These are phyloP conservation scores for Ogataea parapolymorpha DNA, from an alignment of 805 yeast genomes.

Conservation along the genomic window DNA sequence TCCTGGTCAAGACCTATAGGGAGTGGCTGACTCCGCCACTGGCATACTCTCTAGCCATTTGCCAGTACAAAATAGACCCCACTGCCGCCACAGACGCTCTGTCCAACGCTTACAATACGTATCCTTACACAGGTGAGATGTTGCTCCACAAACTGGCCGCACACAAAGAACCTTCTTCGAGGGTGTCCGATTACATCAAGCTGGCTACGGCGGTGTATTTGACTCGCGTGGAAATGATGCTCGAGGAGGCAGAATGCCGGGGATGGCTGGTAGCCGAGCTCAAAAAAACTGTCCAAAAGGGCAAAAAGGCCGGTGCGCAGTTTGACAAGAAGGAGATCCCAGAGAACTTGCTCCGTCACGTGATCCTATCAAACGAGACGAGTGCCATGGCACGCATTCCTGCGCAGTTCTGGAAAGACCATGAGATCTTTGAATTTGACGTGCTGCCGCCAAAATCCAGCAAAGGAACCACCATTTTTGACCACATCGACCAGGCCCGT, in stretches of 20 bases:
- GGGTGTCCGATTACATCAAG: conserved; percentile 32
- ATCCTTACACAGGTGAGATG: conserved; percentile 55
- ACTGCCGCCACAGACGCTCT: conserved; percentile 48
- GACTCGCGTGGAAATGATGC: conserved; percentile 50
- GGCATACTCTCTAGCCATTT: conserved; percentile 61
- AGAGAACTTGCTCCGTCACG: conserved; percentile 60
- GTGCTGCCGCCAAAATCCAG: conserved; percentile 56
- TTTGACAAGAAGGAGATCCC: conserved; percentile 43
- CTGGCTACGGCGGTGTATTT: conserved; percentile 56
- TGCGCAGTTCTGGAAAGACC: conserved; percentile 51
- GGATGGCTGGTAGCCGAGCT: conserved; percentile 35
- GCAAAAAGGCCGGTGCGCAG: conserved; percentile 15
- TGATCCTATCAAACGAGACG: conserved; percentile 67
- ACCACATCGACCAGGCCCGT: conserved; percentile 45
- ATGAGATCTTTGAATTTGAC: conserved; percentile 68
- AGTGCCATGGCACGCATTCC: conserved; percentile 72
- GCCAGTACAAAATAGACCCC: conserved; percentile 42
- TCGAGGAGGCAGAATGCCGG: conserved; percentile 48
- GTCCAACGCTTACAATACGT: conserved; percentile 46
- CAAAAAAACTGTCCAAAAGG: conserved; percentile 12
- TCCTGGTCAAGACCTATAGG: conserved; percentile 52
- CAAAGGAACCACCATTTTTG: conserved; percentile 41
- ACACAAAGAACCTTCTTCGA: conserved; percentile 26
- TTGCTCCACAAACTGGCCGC: conserved; percentile 46
- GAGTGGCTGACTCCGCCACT: conserved; percentile 75